Conservation (phyloP, 2,329 filamentous ascomycete species). For the Phaeosphaeria sp. region DNA sequence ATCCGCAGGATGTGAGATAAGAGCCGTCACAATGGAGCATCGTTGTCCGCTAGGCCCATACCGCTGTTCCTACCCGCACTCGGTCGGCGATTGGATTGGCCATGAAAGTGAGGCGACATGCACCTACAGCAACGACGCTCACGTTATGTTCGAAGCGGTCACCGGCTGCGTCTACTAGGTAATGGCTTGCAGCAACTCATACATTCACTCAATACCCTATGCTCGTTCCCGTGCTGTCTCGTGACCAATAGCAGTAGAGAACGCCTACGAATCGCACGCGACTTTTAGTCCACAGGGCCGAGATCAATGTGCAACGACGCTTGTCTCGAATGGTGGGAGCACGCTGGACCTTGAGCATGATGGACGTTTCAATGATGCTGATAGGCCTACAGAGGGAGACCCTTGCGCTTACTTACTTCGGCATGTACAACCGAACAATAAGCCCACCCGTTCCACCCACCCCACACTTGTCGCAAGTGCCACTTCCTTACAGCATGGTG, state of each 20-base stretch:
- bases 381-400: slow-evolving; percentile 6
- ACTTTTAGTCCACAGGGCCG: neutral
- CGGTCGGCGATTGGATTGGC: neutral
- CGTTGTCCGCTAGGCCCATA: neutral
- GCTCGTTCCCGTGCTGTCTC: slow-evolving; percentile 29
- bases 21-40: neutral
- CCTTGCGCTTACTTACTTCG: slow-evolving; percentile 17
- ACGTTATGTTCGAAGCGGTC: slow-evolving; percentile 14
- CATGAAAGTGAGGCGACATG: slow-evolving; percentile 25
- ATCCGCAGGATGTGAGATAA: slow-evolving; percentile 78
- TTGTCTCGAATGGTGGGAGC: neutral
- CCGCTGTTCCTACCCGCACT: neutral
- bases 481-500: slow-evolving; percentile 6
- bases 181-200: slow-evolving; percentile 22
- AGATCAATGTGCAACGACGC: neutral
- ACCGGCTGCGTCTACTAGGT: slow-evolving; percentile 32
- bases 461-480: slow-evolving; percentile 34
- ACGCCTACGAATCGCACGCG: neutral
- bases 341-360: neutral
- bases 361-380: neutral
- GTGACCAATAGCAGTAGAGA: slow-evolving; percentile 8
- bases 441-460: slow-evolving; percentile 27
- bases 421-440: slow-evolving; percentile 40
- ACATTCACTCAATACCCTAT: slow-evolving; percentile 13
- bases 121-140: neutral